Evolutionary conservation across 1,139 yeast genomes (phyloP), one percentile per base, ranked within the genome.

Genomic region (Meyerozyma smithsonii): DNA sequence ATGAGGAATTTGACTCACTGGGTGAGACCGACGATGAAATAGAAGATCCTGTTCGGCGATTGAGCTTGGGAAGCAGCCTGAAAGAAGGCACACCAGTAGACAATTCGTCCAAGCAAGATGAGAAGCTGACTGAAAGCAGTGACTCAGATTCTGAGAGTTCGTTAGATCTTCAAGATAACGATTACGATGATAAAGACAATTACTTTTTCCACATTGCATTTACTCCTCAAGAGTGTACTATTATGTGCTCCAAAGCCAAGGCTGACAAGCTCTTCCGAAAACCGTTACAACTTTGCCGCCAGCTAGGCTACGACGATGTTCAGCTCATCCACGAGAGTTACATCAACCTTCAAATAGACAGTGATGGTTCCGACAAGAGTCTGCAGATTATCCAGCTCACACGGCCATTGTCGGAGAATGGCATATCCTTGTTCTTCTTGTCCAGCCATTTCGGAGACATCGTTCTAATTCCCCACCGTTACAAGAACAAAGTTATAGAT

Each of bases 401-500:
- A 1, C 68, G 71, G 38, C 89, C 89, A 3, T 61, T 82, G 16
- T 73, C 84, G 0, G 66, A 69, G 28, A 78, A 79, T 39, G 69
- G 69, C 12, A 78, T 82, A 26, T 70, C 87, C 3, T 64, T 82
- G 25, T 81, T 80, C 52, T 82, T 81, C 57, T 58, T 82, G 32
- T 75, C 83, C 11, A 79, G 83, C 32, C 84, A 82, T 58, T 81
- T 79, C 51, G 73, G 81, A 39, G 85, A 82, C 56, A 76, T 79
- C 37, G 84, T 82, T n/a, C 62, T 82, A 32, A 71, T 81, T 14
- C 88, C 89, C 0, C 56, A 54, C 33, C 49, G 57, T 4, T 65
- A 66, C 8, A 69, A 69, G 45, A 66, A 63, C 1, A 64, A 66
- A 41, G 84, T 79, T 0, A 55, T 74, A 3, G 52, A 52, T 23